These are phyloP conservation scores for Chloroidium sp. DNA, from an alignment of 163 green algal genomes.

Conservation along the genomic window DNA sequence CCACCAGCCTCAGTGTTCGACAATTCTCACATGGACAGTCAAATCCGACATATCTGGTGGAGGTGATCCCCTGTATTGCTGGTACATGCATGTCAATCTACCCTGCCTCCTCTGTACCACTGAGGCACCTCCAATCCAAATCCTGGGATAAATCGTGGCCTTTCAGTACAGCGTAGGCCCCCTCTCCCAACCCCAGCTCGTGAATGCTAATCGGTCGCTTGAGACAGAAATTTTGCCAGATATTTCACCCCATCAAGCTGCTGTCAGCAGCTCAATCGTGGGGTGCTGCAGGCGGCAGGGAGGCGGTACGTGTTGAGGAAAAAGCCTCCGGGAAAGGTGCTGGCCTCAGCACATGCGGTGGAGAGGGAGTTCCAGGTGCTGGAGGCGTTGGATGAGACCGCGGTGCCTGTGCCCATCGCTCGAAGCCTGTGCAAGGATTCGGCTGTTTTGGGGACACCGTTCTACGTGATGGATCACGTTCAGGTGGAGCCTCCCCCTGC, in stretches of 20 bases:
- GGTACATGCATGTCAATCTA: too few relatives aligned
- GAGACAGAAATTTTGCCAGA: background rate
- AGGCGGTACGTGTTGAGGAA: slow-evolving; percentile 82
- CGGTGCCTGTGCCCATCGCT: slow-evolving; percentile 44
- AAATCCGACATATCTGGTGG: slow-evolving; percentile 84
- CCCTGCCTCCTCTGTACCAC: background rate
- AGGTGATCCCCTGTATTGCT: slow-evolving; percentile 18
- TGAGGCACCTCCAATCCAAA: background rate
- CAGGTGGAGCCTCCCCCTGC: slow-evolving; percentile 6
- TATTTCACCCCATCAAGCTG: background rate
- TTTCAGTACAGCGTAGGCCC: background rate
- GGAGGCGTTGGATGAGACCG: slow-evolving; percentile 39
- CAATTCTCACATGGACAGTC: slow-evolving; percentile 90
- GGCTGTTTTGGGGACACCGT: slow-evolving; percentile 79
- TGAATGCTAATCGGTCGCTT: background rate
- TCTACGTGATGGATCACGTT: slow-evolving; percentile 94
- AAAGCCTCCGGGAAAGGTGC: slow-evolving; percentile 84
- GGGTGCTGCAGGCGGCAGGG: slow-evolving; percentile 13
- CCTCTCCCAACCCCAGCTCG: background rate
- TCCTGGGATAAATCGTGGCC: background rate
- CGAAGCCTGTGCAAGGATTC: slow-evolving; percentile 65
- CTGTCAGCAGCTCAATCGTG: background rate
- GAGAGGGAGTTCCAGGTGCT: slow-evolving; percentile 69
- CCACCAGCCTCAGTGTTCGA: slow-evolving; percentile 18
- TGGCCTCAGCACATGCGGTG: slow-evolving; percentile 90